phyloP scores from a whole-genome alignment of 345 rosid genomes.

The Gossypium ekmanianum region DNA sequence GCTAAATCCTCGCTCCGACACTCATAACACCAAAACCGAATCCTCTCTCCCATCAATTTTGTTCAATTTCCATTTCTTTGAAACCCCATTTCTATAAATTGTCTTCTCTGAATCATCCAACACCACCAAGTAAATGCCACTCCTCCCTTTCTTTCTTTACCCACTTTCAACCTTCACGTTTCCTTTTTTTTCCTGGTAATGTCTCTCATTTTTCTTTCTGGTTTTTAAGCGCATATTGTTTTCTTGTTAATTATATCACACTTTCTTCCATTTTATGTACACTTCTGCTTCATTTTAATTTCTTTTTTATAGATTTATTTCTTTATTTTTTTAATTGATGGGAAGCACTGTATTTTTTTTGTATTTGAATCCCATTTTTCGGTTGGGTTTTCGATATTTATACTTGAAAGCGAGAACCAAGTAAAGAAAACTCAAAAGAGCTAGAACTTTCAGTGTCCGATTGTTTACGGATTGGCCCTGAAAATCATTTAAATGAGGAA shows the following conservation, averaged over 20 bases:
- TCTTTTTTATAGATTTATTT: neutral
- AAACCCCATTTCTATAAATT: neutral
- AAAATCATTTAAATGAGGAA: neutral
- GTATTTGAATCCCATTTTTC: neutral
- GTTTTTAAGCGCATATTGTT: neutral
- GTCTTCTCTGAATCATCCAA: neutral
- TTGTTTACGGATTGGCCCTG: neutral
- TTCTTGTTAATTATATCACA: neutral
- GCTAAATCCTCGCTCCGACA: conserved; percentile 10
- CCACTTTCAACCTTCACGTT: neutral
- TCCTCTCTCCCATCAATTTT: neutral
- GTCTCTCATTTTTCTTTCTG: neutral
- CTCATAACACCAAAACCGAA: neutral
- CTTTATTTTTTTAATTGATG: neutral
- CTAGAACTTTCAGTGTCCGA: neutral
- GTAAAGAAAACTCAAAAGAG: too few relatives aligned
- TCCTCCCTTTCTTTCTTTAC: neutral
- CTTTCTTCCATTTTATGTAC: neutral
- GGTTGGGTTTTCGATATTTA: neutral
- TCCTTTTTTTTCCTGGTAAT: neutral
- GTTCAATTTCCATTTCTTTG: neutral
- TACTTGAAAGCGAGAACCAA: neutral
- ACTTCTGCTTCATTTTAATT: neutral
- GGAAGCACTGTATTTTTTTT: neutral
- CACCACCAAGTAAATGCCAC: neutral